Base-by-base conservation (phyloP, 495 filamentous ascomycete genomes). In the Rusavskia elegans region DNA sequence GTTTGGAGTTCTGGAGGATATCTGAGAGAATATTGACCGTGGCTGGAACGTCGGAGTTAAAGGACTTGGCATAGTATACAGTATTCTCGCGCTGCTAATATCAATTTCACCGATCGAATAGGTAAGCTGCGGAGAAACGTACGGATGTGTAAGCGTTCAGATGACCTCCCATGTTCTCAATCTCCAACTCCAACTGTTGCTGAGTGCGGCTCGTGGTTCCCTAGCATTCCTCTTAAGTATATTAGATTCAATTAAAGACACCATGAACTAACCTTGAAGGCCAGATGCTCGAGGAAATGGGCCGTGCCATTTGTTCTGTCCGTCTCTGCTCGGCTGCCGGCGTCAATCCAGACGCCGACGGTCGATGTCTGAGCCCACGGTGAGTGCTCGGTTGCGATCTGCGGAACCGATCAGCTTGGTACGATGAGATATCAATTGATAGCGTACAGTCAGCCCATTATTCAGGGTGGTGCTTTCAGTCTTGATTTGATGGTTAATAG, bases 81-180 rank as follows among this genome's bases (percentile, higher is more conserved):
- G 92, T 98, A 77, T 95, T 95, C 74, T 98, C 92, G 63, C 92
- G 84, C 87, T 96, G 63, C 46, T 51, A n/a, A 8, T 8, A 20
- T 55, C 6, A 55, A 25, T 48, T 49, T 25, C 40, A 27, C 6
- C 25, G 11, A 27, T 25, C 3, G 25, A 29, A 44, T 16, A 32
- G 57, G 29, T n/a, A 40, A 27, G 14, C 3, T 19, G 40, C n/a
- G 21, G 37, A 59, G 61, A 54, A 60, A 73, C 84, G 57, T 84
- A 95, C 90, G 74, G 90, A 96, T 63, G 92, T 99, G 76, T 99
- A 99, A 61, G 92, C 92, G 69, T 99, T 99, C 55, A 99, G 81
- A 74, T 99, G 92, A 56, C 87, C 92, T 65, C 92, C 92, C 89
- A 97, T 95, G 73, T 99, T 97, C 76, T 99, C 92, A 61, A 99